phyloP scores from a whole-genome alignment of 495 filamentous ascomycete species.

The Talaromyces trachyspermus region DNA sequence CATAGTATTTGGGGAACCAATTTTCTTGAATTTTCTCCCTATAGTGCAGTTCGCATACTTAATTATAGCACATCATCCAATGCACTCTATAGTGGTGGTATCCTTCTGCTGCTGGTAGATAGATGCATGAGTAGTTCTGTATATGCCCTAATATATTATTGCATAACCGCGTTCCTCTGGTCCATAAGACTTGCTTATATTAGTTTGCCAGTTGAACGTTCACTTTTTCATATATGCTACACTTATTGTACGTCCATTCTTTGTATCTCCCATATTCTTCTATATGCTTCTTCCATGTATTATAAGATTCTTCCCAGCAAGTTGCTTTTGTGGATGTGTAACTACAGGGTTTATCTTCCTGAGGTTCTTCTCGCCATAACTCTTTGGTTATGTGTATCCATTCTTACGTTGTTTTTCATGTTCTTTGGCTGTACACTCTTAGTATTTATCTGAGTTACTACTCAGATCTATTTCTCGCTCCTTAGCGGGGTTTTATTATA shows the following conservation, averaged over 20 bases:
- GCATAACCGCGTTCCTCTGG: neutral
- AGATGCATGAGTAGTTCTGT: neutral
- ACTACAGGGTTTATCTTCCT: neutral
- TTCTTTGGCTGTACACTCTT: too few relatives aligned
- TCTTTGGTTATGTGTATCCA: neutral
- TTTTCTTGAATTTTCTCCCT: neutral
- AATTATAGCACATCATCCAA: neutral
- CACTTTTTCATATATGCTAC: neutral
- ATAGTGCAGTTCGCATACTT: neutral
- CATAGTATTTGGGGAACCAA: neutral
- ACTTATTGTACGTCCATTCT: neutral
- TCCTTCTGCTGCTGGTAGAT: neutral
- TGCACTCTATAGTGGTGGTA: neutral
- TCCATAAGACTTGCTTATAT: neutral
- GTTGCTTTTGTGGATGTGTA: neutral
- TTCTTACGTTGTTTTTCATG: neutral
- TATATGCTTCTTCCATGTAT: neutral
- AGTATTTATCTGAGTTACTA: too few relatives aligned
- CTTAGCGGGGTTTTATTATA: neutral
- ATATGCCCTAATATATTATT: neutral
- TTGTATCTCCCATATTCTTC: neutral
- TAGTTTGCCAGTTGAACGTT: neutral
- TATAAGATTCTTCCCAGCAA: neutral
- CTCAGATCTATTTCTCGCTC: neutral
- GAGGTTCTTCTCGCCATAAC: neutral